These are phyloP conservation scores for Gossypium ekmanianum DNA, from an alignment of 345 rosid species.

Conservation along the genomic window DNA sequence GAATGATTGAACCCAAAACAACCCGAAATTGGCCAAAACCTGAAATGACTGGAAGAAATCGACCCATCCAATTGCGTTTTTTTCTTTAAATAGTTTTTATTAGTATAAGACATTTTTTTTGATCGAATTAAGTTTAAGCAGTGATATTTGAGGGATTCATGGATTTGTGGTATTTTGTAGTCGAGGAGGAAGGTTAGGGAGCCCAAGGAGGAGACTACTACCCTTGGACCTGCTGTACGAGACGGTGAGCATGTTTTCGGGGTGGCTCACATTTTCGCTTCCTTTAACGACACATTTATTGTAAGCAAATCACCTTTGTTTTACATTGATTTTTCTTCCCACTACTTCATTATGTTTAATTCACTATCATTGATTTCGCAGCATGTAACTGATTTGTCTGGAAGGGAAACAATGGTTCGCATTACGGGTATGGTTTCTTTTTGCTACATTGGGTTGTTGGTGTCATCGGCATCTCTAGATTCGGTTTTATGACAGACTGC, in stretches of 20 bases:
- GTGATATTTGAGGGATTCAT: neutral
- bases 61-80: no score
- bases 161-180: slow-evolving; percentile 27
- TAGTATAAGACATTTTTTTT: neutral
- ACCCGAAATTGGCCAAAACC: no score
- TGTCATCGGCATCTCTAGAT: neutral
- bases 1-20: no score
- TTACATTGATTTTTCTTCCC: neutral
- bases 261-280: slow-evolving; percentile 62
- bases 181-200: slow-evolving; percentile 72
- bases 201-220: slow-evolving; percentile 80
- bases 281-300: slow-evolving; percentile 85
- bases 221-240: slow-evolving; percentile 72
- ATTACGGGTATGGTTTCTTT: slow-evolving; percentile 50
- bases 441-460: neutral
- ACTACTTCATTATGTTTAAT: neutral
- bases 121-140: no score
- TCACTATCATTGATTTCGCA: slow-evolving; percentile 19
- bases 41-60: no score
- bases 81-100: neutral
- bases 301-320: slow-evolving; percentile 34
- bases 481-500: neutral
- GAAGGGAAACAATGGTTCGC: slow-evolving; percentile 87
- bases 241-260: slow-evolving; percentile 86
- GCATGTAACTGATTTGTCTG: slow-evolving; percentile 92